These are phyloP conservation scores for Linum usitatissimum DNA, from an alignment of 345 rosid species.

Conservation along the genomic window DNA sequence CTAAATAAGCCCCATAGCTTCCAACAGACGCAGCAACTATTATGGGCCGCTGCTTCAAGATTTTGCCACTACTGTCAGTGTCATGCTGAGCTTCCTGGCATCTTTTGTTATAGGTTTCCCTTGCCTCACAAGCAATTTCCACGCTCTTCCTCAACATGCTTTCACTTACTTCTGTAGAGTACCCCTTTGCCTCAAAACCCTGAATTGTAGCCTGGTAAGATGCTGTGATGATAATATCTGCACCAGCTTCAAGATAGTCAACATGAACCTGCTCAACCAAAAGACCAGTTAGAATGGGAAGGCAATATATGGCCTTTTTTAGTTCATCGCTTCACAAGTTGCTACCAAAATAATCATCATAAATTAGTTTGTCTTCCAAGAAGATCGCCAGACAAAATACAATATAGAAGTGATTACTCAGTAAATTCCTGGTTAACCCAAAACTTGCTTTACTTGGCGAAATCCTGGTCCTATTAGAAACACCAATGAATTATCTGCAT, in stretches of 20 bases:
- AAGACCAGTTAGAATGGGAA: slow-evolving; percentile 10
- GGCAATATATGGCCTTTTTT: not conserved
- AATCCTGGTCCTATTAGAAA: not conserved
- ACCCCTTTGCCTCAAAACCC: slow-evolving; percentile 68
- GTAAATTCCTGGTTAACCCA: not conserved
- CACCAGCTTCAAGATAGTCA: slow-evolving; percentile 81
- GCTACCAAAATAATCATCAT: not conserved
- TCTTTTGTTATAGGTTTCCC: slow-evolving; percentile 36
- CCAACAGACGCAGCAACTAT: slow-evolving; percentile 78
- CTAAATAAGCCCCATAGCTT: slow-evolving; percentile 80
- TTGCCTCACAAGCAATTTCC: slow-evolving; percentile 58
- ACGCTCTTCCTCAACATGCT: slow-evolving; percentile 54
- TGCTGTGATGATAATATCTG: slow-evolving; percentile 61
- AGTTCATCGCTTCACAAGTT: not conserved
- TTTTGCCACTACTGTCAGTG: slow-evolving; percentile 19
- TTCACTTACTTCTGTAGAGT: slow-evolving; percentile 43
- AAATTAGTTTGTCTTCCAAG: no score
- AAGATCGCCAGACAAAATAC: no score
- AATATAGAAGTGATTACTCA: not conserved
- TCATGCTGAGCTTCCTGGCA: slow-evolving; percentile 27
- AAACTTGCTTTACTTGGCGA: not conserved
- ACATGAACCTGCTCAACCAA: slow-evolving; percentile 52
- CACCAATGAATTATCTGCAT: not conserved
- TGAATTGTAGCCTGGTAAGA: slow-evolving; percentile 80
- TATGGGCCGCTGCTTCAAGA: slow-evolving; percentile 41